Base-by-base conservation (phyloP, 192 early-diverging fungal genomes). In the Phycomyces blakesleeanus region DNA sequence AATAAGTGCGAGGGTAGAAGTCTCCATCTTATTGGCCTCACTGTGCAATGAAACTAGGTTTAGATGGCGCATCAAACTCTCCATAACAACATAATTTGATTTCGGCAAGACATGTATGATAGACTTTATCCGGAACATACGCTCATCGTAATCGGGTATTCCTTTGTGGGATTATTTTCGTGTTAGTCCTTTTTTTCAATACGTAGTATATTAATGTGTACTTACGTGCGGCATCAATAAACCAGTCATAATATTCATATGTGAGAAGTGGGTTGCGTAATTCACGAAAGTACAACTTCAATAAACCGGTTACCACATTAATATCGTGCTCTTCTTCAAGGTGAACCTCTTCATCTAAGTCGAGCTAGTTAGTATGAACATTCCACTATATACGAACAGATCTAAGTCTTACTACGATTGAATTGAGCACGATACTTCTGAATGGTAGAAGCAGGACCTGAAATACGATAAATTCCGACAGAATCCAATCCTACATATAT, bases 1-100 rank as follows among this genome's bases (percentile, higher is more conserved):
- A 34, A 95, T 90, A 26, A 95, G 87, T 18, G 91, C 87, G 57
- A 98, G 72, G 62, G 96, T 98, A 24, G 91, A 88, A 24, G 92
- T 71, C 20, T 88, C 88, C 95, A 98, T 98, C 61, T 93, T 93
- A 75, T 96, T 98, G 16, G 80, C 74, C 21, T 76, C 69, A 40
- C 87, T 81, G 39, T 89, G 67, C 22, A 79, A 65, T 14, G 89
- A 75, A 2, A 97, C 85, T 0, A 74, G 79, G 52, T 81, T 78
- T 58, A 88, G 63, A 49, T 91, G 89, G 44, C 58, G 67, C 81
- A 91, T 85, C 58, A 91, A 55, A 54, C 76, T 83, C 41, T 80
- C 69, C 25, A 89, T 73, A 10, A 87, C 87, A 39, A 72, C 64
- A 56, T 77, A 77, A 51, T 91, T 86, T 24, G 74, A 50, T 38